Conservation (phyloP, 1,284 basidiomycete genomes). For the Fomitopsis palustris region DNA sequence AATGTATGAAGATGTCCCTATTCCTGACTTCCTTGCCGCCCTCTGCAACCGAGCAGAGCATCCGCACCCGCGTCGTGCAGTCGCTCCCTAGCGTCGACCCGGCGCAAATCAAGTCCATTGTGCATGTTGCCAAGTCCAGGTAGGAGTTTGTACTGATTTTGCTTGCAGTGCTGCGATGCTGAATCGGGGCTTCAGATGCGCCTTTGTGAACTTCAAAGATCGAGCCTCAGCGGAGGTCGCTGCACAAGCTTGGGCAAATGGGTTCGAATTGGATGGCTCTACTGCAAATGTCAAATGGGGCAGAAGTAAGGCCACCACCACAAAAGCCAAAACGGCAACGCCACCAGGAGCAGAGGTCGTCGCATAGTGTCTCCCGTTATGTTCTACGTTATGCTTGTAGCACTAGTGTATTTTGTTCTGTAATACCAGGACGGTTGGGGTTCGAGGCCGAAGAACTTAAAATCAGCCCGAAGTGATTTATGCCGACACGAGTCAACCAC, state of each 20-base stretch:
- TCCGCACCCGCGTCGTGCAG: constrained; percentile 74
- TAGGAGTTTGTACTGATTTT: constrained; percentile 26
- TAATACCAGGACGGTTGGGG: neutral
- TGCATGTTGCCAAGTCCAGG: constrained; percentile 83
- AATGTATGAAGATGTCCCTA: constrained; percentile 70
- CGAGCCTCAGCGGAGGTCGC: constrained; percentile 81
- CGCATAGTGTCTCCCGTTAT: constrained; percentile 1
- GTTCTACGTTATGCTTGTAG: neutral
- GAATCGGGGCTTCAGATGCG: constrained; percentile 59
- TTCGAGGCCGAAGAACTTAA: no score
- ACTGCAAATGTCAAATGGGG: constrained; percentile 87
- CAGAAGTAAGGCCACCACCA: constrained; percentile 44
- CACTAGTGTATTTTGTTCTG: neutral
- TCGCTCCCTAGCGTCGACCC: constrained; percentile 71
- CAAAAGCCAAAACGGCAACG: constrained; percentile 12
- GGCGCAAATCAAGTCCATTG: constrained; percentile 75
- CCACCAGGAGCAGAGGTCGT: constrained; percentile 5
- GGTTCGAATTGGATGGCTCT: constrained; percentile 81
- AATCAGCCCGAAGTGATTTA: no score
- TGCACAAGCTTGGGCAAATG: constrained; percentile 83
- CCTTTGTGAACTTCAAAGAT: constrained; percentile 92
- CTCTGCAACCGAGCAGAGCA: constrained; percentile 68
- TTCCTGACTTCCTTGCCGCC: constrained; percentile 86
- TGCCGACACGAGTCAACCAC: no score
- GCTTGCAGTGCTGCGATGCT: neutral